phyloP scores from a whole-genome alignment of 192 early-diverging fungal species.

The Thoreauomyces humboldtii region DNA sequence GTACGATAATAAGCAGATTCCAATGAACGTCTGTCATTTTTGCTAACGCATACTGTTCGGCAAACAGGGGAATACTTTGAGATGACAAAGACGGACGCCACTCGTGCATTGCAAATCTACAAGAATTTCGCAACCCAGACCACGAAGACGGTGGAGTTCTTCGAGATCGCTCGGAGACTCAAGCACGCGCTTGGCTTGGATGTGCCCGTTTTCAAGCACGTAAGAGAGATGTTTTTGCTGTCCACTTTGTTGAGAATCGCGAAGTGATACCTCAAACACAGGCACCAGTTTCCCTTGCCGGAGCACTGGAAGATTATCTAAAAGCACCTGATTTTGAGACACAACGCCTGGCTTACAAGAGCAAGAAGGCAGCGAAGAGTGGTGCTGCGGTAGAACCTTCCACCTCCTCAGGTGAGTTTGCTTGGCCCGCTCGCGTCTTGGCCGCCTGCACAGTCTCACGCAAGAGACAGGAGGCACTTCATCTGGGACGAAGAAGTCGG shows the following conservation, averaged over 20 bases:
- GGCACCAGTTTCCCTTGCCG: slow-evolving; percentile 66
- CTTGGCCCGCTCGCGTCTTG: too few relatives aligned
- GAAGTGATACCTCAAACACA: slow-evolving; percentile 23
- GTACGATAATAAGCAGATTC: slow-evolving; percentile 38
- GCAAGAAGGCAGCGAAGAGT: slow-evolving; percentile 39
- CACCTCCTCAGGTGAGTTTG: too few relatives aligned
- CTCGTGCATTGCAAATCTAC: slow-evolving; percentile 67
- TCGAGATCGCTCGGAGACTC: slow-evolving; percentile 63
- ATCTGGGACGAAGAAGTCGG: too few relatives aligned
- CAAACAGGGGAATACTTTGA: slow-evolving; percentile 60
- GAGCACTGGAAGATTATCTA: slow-evolving; percentile 64
- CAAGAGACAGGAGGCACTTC: slow-evolving; percentile 21
- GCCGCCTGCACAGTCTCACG: too few relatives aligned
- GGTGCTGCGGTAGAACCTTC: too few relatives aligned
- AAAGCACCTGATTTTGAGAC: slow-evolving; percentile 72
- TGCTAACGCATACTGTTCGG: too few relatives aligned
- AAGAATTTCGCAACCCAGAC: slow-evolving; percentile 75
- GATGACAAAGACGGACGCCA: slow-evolving; percentile 65
- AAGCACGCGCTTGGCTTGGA: slow-evolving; percentile 54
- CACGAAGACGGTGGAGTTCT: slow-evolving; percentile 63
- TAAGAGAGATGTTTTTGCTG: slow-evolving; percentile 33
- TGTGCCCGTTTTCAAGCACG: slow-evolving; percentile 75
- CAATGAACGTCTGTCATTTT: neutral
- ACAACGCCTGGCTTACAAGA: slow-evolving; percentile 46
- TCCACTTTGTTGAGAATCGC: too few relatives aligned